Evolutionary conservation across 1,284 basidiomycete species (phyloP), one percentile per base, ranked within the genome.

Genomic region (Leccinum subspadiceum): DNA sequence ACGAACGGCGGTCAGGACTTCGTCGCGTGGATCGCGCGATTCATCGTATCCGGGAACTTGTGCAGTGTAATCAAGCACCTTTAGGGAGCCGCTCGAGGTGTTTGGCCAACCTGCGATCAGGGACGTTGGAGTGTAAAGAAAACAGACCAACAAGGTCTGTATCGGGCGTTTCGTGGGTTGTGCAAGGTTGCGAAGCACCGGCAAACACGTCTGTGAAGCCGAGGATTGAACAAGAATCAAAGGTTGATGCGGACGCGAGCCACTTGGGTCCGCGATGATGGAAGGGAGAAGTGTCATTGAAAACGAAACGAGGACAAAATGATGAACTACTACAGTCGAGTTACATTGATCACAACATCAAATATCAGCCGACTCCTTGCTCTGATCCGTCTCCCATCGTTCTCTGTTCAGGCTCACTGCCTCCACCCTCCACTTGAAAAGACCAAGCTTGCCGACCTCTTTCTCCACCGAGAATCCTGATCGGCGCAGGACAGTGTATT

Each of bases 211-310:
- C 66, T 89, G 87, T 1, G 84, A 80, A 49, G 77, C 61, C 10
- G 88, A 87, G 1, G 89, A 90, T 65, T 90, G 86, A 15, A 90
- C 67, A 15, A 91, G 65, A 6, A 89, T 65, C 31, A 89, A 73
- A 4, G 81, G 78, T 48, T 84, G 79, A 53, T 78, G 76, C 52
- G 76, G 68, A 54, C 70, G 61, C 17, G 49, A 58, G 22, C 55
- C 60, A 13, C 58, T 59, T 37, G 71, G 69, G 49, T 64, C 62
- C 69, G 54, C 72, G 71, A 62, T 75, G 65, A 68, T 75, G 72
- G 60, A 77, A 68, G 68, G 81, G 55, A 78, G 69, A 54, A 70
- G 64, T 54, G 70, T 49, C 77, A 80, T 80, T 24, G 15, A 8
- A 46, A 46, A 13, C 15, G 9, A n/a, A 39, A 37, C 8, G 4